Evolutionary conservation across 2,329 filamentous ascomycete species (phyloP), one percentile per base, ranked within the genome.

Genomic region (Xylaria sp.): DNA sequence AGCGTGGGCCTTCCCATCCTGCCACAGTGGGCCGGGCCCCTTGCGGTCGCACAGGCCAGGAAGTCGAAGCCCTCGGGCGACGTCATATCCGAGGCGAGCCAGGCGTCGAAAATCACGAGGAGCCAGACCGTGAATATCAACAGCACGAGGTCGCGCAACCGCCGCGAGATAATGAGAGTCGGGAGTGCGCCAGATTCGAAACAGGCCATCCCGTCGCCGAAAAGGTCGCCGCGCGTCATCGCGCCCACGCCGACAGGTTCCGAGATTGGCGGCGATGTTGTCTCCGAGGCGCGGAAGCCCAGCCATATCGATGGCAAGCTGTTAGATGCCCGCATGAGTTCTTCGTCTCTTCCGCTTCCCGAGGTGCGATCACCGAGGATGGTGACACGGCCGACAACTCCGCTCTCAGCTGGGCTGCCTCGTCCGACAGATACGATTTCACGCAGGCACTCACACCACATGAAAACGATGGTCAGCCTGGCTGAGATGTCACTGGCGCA

Each of bases 21-120:
- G 17, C 87, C 90, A n/a, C 81, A 80, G 69, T 90, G 88, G 82
- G 90, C 88, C 26, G 90, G 90, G 1, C 90, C 90, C 16, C 78
- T 94, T 50, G 91, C 90, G 42, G 85, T 94, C 65, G 89, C 90
- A 17, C 90, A 94, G 74, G 89, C 90, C 42, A 81, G 90, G 56
- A 91, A 90, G 71, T 89, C 89, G 17, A 82, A 89, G 59, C 82
- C 82, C 4, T 74, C 80, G 7, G 80, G 83, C 60, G 81, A 87
- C 63, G 79, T 81, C 40, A 82, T 87, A 64, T 80, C 82, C 43
- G 86, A 90, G 63, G 74, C 80, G 34, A 78, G 65, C 54, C 67
- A 73, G 61, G 64, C 60, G 44, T 52, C 66, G 40, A 87, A 84
- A 69, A 76, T 88, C 39, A 73, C 78, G 21, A 81, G 89, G 62